Conservation (phyloP, 1,139 yeast genomes). For the Geotrichum restrictum region DNA sequence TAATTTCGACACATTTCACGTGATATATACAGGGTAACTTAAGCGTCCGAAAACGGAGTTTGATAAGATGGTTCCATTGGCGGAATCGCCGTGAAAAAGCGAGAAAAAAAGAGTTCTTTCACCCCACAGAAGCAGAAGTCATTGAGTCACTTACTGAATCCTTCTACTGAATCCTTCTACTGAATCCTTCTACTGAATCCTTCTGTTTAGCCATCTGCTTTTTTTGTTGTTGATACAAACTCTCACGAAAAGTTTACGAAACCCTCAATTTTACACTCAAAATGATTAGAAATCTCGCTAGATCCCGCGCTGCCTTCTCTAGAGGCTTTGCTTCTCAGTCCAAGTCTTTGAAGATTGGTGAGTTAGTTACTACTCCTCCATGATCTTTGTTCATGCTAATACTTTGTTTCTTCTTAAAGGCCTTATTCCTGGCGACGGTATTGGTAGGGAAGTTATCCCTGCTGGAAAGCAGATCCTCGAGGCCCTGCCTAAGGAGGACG, state of each 20-base stretch:
- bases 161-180: background rate
- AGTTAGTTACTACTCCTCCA: constrained; percentile 9
- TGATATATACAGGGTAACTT: too few species aligned
- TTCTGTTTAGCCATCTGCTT: background rate
- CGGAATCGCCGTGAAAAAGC: background rate
- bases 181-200: too few species aligned
- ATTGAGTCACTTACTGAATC: background rate
- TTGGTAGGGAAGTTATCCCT: constrained; percentile 95
- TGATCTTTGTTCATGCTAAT: background rate
- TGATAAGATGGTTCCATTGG: background rate
- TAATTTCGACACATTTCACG: too few species aligned
- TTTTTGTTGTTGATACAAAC: constrained; percentile 7
- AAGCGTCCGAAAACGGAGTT: too few species aligned
- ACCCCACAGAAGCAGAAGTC: too few species aligned
- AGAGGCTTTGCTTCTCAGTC: constrained; percentile 29
- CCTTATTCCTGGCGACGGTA: constrained; percentile 96
- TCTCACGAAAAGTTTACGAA: constrained; percentile 1
- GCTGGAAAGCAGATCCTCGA: constrained; percentile 84
- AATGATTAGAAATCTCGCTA: constrained; percentile 21
- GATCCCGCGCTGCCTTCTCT: constrained; percentile 14
- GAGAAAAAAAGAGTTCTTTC: too few species aligned
- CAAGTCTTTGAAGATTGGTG: constrained; percentile 35
- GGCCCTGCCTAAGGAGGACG: constrained; percentile 69
- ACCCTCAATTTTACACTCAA: background rate
- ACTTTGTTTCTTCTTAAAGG: constrained; percentile 40